phyloP scores from a whole-genome alignment of 1,284 basidiomycete species.

The Ganoderma boninense region DNA sequence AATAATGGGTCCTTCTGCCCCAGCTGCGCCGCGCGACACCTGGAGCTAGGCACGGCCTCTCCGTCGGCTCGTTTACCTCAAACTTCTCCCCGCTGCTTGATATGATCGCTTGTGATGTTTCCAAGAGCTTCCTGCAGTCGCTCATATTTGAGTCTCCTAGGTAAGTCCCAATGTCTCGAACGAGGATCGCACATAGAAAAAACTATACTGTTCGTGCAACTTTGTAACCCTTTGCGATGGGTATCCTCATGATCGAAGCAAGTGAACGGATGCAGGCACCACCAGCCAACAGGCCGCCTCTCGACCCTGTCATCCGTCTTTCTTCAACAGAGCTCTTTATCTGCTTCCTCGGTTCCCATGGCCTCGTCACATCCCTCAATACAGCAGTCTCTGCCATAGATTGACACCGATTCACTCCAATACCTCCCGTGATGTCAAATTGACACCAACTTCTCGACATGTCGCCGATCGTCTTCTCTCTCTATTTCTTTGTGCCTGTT shows the following conservation, averaged over 20 bases:
- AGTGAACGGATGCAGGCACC: background rate
- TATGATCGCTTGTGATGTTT: too few relatives aligned
- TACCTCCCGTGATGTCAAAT: background rate
- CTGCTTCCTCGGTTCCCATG: background rate
- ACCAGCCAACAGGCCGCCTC: background rate
- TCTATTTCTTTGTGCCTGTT: background rate
- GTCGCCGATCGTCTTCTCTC: background rate
- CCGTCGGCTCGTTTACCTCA: too few relatives aligned
- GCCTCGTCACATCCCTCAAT: background rate
- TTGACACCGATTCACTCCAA: background rate
- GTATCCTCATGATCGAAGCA: background rate
- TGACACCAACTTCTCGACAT: background rate
- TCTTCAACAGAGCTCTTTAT: background rate
- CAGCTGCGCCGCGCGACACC: too few relatives aligned
- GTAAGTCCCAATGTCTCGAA: too few relatives aligned
- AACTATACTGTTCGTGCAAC: too few relatives aligned
- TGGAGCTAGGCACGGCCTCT: too few relatives aligned
- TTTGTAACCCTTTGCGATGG: background rate
- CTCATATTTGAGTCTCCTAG: too few relatives aligned
- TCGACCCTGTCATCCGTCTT: too few relatives aligned
- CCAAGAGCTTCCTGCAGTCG: too few relatives aligned
- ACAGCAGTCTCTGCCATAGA: background rate
- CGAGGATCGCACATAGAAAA: too few relatives aligned
- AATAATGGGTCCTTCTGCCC: too few relatives aligned
- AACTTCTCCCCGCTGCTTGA: too few relatives aligned